Conservation (phyloP, 108 stramenopile genomes). For the Asterionellopsis glacialis region DNA sequence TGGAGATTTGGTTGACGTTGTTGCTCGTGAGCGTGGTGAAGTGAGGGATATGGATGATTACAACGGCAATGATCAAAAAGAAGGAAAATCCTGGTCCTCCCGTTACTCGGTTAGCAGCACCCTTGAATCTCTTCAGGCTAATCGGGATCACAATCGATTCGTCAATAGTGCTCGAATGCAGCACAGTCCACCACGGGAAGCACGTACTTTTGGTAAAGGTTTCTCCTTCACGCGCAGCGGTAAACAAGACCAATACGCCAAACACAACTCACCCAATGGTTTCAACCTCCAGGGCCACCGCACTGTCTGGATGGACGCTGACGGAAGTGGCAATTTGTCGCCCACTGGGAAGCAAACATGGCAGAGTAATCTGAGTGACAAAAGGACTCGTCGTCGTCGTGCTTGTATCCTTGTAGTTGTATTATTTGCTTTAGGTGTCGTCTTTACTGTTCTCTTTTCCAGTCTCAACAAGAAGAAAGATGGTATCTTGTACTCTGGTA, state of each 20-base stretch:
- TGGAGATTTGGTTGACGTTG: slow-evolving; percentile 20
- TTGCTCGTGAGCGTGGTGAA: slow-evolving; percentile 7
- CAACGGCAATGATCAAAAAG: slow-evolving; percentile 9
- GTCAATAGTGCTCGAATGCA: slow-evolving; percentile 11
- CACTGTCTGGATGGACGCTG: background rate
- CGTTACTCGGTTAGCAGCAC: slow-evolving; percentile 57
- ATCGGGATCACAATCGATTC: slow-evolving; percentile 1
- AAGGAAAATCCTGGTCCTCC: slow-evolving; percentile 37
- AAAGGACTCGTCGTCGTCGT: background rate
- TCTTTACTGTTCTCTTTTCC: background rate
- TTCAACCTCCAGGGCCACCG: background rate
- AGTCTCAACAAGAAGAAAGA: slow-evolving; percentile 1
- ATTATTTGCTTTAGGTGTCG: background rate
- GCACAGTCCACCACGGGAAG: slow-evolving; percentile 5
- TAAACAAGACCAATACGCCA: background rate
- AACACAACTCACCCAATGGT: slow-evolving; percentile 8
- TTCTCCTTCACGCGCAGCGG: slow-evolving; percentile 21
- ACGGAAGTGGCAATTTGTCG: background rate
- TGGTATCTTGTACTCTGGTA: slow-evolving; percentile 13
- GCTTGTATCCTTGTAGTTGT: background rate
- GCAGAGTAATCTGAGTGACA: background rate
- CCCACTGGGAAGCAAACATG: background rate
- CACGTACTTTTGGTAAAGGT: slow-evolving; percentile 22
- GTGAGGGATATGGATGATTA: slow-evolving; percentile 17
- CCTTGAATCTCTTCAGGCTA: slow-evolving; percentile 40